A percentile compares a stretch with the other conserved stretches of the same genome.
These are phyloP conservation scores for Coriolopsis trogii DNA, from an alignment of 1,284 basidiomycete species.

Conservation along the genomic window DNA sequence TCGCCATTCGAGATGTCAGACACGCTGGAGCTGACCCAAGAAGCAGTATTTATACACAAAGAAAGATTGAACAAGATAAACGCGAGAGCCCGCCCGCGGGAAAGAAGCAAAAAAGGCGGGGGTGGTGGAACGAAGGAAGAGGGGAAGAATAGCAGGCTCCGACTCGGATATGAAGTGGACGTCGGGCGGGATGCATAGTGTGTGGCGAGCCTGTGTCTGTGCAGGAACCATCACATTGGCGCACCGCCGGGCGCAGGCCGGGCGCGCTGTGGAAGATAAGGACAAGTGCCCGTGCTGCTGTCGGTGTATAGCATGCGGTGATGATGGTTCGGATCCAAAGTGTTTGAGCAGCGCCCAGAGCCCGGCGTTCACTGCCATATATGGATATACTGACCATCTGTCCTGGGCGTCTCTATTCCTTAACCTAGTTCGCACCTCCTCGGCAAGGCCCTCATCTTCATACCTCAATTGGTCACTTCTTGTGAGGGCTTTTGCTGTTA, in stretches of 20 bases:
- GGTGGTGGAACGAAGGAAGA: no score
- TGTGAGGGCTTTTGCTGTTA: no score
- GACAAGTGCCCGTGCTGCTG: neutral
- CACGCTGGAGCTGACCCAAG: neutral
- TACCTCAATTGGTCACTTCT: no score
- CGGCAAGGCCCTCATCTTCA: no score
- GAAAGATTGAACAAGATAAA: no score
- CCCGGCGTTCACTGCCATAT: neutral
- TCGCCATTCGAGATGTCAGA: no score
- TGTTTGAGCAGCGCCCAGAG: conserved; percentile 4
- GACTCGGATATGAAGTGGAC: no score
- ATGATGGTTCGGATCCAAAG: conserved; percentile 9
- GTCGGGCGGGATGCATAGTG: neutral
- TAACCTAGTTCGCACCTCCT: neutral
- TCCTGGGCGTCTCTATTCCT: neutral
- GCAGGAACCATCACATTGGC: conserved; percentile 11
- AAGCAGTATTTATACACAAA: neutral
- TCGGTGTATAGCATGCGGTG: neutral
- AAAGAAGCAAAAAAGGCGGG: neutral
- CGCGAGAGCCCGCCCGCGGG: no score
- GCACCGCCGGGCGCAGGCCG: neutral
- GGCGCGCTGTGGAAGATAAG: neutral
- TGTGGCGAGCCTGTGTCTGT: neutral
- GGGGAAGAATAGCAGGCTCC: no score
- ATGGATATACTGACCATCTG: neutral